Percentiles rank a stretch among this genome's conserved stretches.
Conservation (phyloP, 2,329 filamentous ascomycete genomes). For the Grosmannia penicillata region DNA sequence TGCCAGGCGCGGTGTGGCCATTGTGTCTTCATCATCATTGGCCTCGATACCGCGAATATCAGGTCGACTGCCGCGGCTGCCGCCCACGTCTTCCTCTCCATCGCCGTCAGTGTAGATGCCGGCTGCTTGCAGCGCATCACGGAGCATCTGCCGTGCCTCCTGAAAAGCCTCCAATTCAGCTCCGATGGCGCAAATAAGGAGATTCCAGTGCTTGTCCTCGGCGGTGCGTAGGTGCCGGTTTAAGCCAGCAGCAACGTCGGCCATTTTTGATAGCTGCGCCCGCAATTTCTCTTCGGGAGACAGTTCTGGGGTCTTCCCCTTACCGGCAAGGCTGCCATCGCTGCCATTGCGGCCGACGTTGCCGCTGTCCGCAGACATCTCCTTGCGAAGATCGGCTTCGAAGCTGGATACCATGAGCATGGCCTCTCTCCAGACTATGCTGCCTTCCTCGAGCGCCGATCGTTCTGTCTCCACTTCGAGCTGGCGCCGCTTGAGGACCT, state of each 20-base stretch:
- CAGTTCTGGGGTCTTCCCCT: not conserved
- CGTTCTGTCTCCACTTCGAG: constrained; percentile 44
- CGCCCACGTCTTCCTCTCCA: not conserved
- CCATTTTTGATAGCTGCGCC: constrained; percentile 40
- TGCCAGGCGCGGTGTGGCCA: constrained; percentile 17
- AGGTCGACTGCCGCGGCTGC: not conserved
- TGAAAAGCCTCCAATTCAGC: constrained; percentile 33
- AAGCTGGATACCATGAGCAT: constrained; percentile 46
- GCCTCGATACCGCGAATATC: too few relatives aligned
- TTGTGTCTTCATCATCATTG: constrained; percentile 3
- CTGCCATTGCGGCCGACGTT: constrained; percentile 10
- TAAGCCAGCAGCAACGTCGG: constrained; percentile 37
- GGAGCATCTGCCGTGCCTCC: constrained; percentile 17
- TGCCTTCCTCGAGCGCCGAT: constrained; percentile 52
- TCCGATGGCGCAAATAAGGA: constrained; percentile 61
- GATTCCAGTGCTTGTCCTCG: constrained; percentile 52
- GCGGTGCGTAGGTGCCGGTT: constrained; percentile 38
- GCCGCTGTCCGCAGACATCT: constrained; percentile 23
- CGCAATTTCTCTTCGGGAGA: constrained; percentile 10
- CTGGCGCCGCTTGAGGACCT: constrained; percentile 37
- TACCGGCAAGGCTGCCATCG: too few relatives aligned
- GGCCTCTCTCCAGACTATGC: constrained; percentile 49
- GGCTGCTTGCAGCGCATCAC: constrained; percentile 15
- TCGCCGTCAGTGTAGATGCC: constrained; percentile 15
- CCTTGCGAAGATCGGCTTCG: constrained; percentile 44